These are phyloP conservation scores for Kentomonas sorsogonicus DNA, from an alignment of 208 protist genomes.

Conservation along the genomic window DNA sequence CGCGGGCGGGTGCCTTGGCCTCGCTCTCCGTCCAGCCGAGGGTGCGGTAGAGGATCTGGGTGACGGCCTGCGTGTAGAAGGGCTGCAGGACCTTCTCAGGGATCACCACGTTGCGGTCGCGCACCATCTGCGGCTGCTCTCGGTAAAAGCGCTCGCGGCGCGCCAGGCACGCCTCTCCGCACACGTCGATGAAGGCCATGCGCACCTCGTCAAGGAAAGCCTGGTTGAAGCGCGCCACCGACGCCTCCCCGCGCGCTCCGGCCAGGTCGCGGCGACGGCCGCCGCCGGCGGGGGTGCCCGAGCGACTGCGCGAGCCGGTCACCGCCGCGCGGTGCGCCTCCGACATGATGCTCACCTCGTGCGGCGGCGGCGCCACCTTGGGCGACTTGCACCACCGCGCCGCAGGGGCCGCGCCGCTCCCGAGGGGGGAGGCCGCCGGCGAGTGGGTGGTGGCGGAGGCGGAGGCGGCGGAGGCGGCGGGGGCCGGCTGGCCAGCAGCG, in stretches of 20 bases:
- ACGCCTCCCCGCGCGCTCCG: conserved; percentile 8
- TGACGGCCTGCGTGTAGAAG: conserved; percentile 33
- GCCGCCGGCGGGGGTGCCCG: background rate
- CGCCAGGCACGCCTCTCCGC: conserved; percentile 21
- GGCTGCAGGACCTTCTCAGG: conserved; percentile 31
- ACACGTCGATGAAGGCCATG: conserved; percentile 48
- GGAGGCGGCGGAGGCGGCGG: background rate
- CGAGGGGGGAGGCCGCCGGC: background rate
- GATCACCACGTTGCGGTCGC: conserved; percentile 20
- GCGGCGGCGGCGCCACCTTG: background rate
- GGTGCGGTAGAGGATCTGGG: conserved; percentile 40
- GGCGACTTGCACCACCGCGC: background rate
- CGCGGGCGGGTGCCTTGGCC: conserved; percentile 14
- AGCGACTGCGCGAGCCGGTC: background rate
- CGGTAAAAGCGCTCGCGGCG: conserved; percentile 30
- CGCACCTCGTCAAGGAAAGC: conserved; percentile 35
- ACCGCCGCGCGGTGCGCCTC: no score
- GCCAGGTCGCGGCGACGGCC: conserved; percentile 5
- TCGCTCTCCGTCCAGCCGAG: conserved; percentile 47
- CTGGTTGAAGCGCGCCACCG: conserved; percentile 24
- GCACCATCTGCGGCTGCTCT: conserved; percentile 32
- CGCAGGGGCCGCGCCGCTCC: background rate
- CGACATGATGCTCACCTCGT: no score
- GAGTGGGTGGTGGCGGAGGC: background rate
- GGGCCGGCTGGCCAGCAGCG: background rate